Percentiles rank a stretch among this genome's conserved stretches.
These are phyloP conservation scores for Termitomyces sp. DNA, from an alignment of 768 basidiomycete species.

Conservation along the genomic window DNA sequence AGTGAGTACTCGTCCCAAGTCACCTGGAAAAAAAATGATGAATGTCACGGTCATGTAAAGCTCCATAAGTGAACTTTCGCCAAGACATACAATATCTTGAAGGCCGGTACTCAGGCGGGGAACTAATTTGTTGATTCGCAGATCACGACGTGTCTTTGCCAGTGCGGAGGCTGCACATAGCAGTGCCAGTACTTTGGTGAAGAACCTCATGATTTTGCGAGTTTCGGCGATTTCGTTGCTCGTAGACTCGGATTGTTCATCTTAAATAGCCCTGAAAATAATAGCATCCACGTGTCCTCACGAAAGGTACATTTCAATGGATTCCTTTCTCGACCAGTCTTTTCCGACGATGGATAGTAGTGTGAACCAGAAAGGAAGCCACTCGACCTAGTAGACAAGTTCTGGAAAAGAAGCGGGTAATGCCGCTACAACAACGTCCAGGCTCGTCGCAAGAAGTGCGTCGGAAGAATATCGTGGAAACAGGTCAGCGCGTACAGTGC, in stretches of 20 bases:
- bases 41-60: not conserved
- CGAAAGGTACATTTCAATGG: not conserved
- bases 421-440: slow-evolving; percentile 2
- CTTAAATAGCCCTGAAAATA: not conserved
- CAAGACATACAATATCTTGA: slow-evolving; percentile 28
- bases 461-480: slow-evolving; percentile 15
- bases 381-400: not conserved
- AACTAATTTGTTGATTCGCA: not conserved
- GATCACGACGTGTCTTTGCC: slow-evolving; percentile 17
- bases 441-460: slow-evolving; percentile 2
- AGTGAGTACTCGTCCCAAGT: slow-evolving; percentile 45
- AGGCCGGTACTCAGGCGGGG: slow-evolving; percentile 25
- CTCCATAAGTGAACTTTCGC: not conserved
- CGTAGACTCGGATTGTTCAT: not conserved
- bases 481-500: not conserved
- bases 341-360: not conserved
- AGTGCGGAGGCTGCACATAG: slow-evolving; percentile 21
- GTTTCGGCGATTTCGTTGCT: slow-evolving; percentile 3
- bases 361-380: not conserved
- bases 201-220: slow-evolving; percentile 20
- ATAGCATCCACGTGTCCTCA: not conserved
- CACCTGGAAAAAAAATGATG: slow-evolving; percentile 23
- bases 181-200: slow-evolving; percentile 21
- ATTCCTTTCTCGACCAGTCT: not conserved
- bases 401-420: not conserved